Conservation (phyloP, 495 filamentous ascomycete genomes). For the Podospora conica region DNA sequence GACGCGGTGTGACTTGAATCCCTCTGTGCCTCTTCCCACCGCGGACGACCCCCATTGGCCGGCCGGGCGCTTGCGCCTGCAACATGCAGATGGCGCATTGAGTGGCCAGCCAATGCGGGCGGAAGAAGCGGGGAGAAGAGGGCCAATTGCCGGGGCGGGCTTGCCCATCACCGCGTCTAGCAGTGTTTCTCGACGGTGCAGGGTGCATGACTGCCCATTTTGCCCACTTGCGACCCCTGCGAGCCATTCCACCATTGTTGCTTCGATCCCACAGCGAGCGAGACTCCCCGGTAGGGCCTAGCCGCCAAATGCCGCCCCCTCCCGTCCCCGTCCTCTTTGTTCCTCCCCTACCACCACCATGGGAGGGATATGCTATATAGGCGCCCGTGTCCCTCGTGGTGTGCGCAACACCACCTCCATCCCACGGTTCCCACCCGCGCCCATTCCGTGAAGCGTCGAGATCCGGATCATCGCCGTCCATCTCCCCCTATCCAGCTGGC, state of each 20-base stretch:
- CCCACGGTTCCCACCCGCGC: not conserved
- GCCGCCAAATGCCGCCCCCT: no score
- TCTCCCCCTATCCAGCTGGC: slow-evolving; percentile 7
- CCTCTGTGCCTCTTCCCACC: slow-evolving; percentile 15
- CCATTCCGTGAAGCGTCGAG: slow-evolving; percentile 1
- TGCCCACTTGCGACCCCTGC: no score
- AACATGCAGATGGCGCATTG: slow-evolving; percentile 11
- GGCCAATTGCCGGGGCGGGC: not conserved
- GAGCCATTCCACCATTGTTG: no score
- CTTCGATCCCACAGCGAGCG: no score
- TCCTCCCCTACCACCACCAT: not conserved
- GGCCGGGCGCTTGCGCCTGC: slow-evolving; percentile 32
- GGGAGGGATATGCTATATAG: slow-evolving; percentile 11
- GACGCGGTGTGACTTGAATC: slow-evolving; percentile 31
- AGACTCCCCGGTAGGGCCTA: not conserved
- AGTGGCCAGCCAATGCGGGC: slow-evolving; percentile 8
- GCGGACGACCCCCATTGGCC: slow-evolving; percentile 15
- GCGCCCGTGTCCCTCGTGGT: slow-evolving; percentile 10
- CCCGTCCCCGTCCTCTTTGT: not conserved
- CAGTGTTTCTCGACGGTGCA: slow-evolving; percentile 5
- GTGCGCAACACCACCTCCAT: not conserved
- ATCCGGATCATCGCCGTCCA: slow-evolving; percentile 7
- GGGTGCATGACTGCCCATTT: slow-evolving; percentile 1
- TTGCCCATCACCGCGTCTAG: slow-evolving; percentile 14
- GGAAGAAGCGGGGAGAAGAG: slow-evolving; percentile 3